phyloP scores from a whole-genome alignment of 139 green algal genomes.

The Picochlorum sp. region DNA sequence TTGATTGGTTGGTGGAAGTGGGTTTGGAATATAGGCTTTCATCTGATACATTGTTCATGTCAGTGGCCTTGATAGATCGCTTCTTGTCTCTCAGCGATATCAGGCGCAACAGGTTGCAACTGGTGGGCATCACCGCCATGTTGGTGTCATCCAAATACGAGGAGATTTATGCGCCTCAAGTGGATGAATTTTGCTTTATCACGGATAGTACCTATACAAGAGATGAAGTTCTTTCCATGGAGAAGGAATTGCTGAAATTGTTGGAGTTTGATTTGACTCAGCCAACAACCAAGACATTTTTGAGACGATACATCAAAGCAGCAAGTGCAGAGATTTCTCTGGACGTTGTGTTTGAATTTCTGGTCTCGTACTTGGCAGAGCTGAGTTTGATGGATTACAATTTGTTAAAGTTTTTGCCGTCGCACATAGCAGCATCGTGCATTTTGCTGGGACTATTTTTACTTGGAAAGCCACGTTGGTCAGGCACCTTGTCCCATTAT shows the following conservation, averaged over 20 bases:
- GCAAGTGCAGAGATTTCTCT: slow-evolving; percentile 27
- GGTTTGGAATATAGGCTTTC: slow-evolving; percentile 88
- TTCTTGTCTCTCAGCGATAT: slow-evolving; percentile 64
- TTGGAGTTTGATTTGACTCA: slow-evolving; percentile 83
- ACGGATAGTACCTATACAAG: slow-evolving; percentile 94
- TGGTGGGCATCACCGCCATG: slow-evolving; percentile 87
- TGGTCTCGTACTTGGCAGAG: slow-evolving; percentile 84
- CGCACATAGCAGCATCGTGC: slow-evolving; percentile 60
- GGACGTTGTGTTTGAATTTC: slow-evolving; percentile 41
- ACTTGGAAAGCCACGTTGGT: slow-evolving; percentile 37
- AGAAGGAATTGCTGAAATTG: slow-evolving; percentile 67
- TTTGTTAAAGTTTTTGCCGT: slow-evolving; percentile 70
- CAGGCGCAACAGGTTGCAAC: slow-evolving; percentile 49
- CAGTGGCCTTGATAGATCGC: slow-evolving; percentile 81
- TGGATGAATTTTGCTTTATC: slow-evolving; percentile 94
- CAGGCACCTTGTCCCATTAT: slow-evolving; percentile 58
- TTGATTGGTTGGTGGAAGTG: slow-evolving; percentile 96
- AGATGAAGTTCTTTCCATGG: slow-evolving; percentile 77
- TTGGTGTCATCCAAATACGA: slow-evolving; percentile 94
- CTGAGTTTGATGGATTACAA: slow-evolving; percentile 79
- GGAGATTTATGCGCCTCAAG: slow-evolving; percentile 92
- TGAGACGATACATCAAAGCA: slow-evolving; percentile 65
- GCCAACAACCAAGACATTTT: slow-evolving; percentile 89
- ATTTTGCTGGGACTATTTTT: slow-evolving; percentile 69
- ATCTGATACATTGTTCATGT: slow-evolving; percentile 86